Evolutionary conservation across 2,329 filamentous ascomycete species (phyloP).

Genomic region (Diaporthe ilicicola): DNA sequence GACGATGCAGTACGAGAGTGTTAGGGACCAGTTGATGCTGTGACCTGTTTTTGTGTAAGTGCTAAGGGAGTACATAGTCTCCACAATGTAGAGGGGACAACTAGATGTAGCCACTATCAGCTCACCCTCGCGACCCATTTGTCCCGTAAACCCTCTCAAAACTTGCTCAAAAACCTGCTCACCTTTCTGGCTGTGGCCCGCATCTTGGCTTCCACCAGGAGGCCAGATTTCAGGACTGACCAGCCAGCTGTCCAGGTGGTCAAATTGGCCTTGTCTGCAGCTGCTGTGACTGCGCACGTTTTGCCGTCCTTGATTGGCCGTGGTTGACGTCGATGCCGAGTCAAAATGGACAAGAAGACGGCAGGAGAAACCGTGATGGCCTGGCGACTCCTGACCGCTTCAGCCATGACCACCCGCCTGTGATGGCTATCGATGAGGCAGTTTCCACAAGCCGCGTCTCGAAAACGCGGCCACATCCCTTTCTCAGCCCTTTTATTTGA

Average conservation of each 20-base stretch:
- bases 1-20: neutral
- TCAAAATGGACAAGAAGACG: neutral
- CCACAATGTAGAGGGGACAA: rapidly evolving
- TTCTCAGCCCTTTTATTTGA: neutral
- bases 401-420: neutral
- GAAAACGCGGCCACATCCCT: neutral
- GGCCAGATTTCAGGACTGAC: slow-evolving; percentile 17
- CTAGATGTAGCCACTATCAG: neutral
- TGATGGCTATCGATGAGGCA: slow-evolving; percentile 4
- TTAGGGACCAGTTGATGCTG: neutral
- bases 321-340: neutral
- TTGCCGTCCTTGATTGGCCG: slow-evolving; percentile 5
- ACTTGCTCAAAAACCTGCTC: slow-evolving; percentile 30
- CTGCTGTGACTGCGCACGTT: slow-evolving; percentile 11
- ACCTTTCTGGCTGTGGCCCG: neutral
- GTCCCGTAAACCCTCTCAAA: neutral
- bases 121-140: neutral
- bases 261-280: neutral
- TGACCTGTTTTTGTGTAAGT: neutral
- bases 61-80: neutral
- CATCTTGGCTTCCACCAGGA: slow-evolving; percentile 12
- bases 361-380: neutral
- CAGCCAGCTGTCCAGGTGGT: neutral
- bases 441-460: neutral
- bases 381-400: slow-evolving; percentile 6